Evolutionary conservation across 148 eudicot genomes (phyloP).

Genomic region (Amaranthus palmeri): DNA sequence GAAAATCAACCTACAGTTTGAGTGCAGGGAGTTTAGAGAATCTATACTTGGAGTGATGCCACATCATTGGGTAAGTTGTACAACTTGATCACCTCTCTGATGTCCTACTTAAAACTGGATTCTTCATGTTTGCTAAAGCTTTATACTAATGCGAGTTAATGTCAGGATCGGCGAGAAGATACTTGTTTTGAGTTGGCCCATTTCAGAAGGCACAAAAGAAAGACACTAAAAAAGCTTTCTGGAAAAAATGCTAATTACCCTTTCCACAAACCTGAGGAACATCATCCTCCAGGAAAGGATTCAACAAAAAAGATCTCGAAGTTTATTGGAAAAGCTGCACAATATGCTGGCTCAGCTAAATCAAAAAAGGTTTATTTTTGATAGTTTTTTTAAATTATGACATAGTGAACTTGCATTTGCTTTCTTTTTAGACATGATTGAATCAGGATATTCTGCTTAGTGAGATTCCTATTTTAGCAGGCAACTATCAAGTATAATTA

Average conservation of each 20-base stretch:
- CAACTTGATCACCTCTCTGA: neutral
- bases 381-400: neutral
- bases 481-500: neutral
- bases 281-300: conserved; percentile 92
- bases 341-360: conserved; percentile 81
- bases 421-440: neutral
- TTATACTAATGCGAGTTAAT: conserved; percentile 13
- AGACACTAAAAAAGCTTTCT: conserved; percentile 58
- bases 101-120: neutral
- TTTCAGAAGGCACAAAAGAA: conserved; percentile 90
- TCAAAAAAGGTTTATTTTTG: conserved; percentile 56
- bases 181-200: conserved; percentile 75
- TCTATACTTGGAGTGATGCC: conserved; percentile 96
- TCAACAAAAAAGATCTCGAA: conserved; percentile 73
- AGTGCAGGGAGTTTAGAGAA: conserved; percentile 93
- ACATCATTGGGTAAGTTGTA: conserved; percentile 79
- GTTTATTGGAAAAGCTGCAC: conserved; percentile 82
- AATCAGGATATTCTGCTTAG: conserved; percentile 7
- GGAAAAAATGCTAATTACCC: conserved; percentile 69
- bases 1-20: conserved; percentile 51
- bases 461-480: neutral
- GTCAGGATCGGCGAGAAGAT: conserved; percentile 95
- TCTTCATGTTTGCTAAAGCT: conserved; percentile 9
- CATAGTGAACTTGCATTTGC: neutral
- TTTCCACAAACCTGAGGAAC: conserved; percentile 92